A percentile compares a stretch with the other conserved stretches of the same genome.
Evolutionary conservation across 2,329 filamentous ascomycete genomes (phyloP).

Genomic region (Claviceps cyperi): DNA sequence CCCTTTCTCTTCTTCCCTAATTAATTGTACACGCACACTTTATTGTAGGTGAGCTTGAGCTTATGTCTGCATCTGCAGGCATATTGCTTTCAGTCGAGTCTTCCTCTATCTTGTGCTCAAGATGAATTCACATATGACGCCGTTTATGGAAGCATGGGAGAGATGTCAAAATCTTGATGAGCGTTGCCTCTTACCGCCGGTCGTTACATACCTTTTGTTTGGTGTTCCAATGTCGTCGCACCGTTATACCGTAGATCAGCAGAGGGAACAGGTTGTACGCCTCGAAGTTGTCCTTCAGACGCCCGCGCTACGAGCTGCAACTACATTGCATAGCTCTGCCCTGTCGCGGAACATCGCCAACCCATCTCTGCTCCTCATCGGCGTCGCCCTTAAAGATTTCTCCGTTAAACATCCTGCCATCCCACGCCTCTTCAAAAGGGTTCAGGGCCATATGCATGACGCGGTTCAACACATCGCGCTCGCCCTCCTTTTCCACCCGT

Average conservation of each 20-base stretch:
- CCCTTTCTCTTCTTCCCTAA: slow-evolving; percentile 27
- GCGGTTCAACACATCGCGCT: slow-evolving; percentile 61
- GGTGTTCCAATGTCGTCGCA: background rate
- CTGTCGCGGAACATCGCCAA: slow-evolving; percentile 66
- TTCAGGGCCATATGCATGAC: slow-evolving; percentile 72
- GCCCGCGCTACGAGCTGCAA: slow-evolving; percentile 61
- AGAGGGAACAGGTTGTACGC: background rate
- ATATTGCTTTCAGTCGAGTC: slow-evolving; percentile 41
- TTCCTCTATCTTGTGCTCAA: slow-evolving; percentile 61
- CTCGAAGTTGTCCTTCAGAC: background rate
- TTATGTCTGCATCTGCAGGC: slow-evolving; percentile 19
- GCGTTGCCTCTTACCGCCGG: slow-evolving; percentile 59
- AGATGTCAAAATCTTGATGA: slow-evolving; percentile 39
- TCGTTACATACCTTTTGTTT: slow-evolving; percentile 37
- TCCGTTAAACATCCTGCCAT: slow-evolving; percentile 31
- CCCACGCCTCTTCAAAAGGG: slow-evolving; percentile 74
- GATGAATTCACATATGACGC: slow-evolving; percentile 37
- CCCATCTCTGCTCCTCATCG: slow-evolving; percentile 69
- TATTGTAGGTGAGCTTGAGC: slow-evolving; percentile 59
- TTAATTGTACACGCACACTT: slow-evolving; percentile 53
- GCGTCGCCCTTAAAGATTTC: slow-evolving; percentile 41
- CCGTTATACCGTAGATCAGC: too few species aligned
- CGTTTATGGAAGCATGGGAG: slow-evolving; percentile 61
- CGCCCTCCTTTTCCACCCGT: slow-evolving; percentile 69
- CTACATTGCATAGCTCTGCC: slow-evolving; percentile 83